Conservation (phyloP, 345 rosid species). For the Eucalyptus pauciflora region DNA sequence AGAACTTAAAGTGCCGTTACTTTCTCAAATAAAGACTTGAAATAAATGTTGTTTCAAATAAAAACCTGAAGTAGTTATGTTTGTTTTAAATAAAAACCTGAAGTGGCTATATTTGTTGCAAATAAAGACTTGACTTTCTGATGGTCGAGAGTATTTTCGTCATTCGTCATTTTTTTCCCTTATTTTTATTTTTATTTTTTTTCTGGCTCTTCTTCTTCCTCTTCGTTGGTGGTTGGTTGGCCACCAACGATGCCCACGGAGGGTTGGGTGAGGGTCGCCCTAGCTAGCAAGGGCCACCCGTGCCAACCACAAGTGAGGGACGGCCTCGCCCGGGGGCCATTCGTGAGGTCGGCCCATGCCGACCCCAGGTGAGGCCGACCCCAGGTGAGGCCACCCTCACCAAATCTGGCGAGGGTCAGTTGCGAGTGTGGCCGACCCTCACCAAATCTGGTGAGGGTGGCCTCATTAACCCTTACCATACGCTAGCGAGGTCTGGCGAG, state of each 20-base stretch:
- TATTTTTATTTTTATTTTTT: too few species aligned
- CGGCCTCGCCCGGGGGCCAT: rapidly evolving
- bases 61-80: rapidly evolving
- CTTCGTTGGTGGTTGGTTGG: rapidly evolving
- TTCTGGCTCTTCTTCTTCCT: too few species aligned
- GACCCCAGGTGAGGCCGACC: rapidly evolving
- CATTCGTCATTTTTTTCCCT: too few species aligned
- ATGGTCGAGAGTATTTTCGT: too few species aligned
- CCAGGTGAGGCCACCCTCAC: too few species aligned
- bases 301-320: rapidly evolving
- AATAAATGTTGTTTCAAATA: too few species aligned
- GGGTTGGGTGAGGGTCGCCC: too few species aligned
- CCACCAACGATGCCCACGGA: rapidly evolving
- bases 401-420: rapidly evolving
- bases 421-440: rapidly evolving
- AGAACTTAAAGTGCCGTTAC: rapidly evolving
- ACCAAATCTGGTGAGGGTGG: too few species aligned
- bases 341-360: rapidly evolving
- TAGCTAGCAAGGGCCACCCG: too few species aligned
- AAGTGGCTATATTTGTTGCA: rapidly evolving
- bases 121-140: rapidly evolving
- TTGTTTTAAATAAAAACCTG: too few species aligned
- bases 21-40: rapidly evolving
- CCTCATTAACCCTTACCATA: too few species aligned
- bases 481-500: too few species aligned